Percentiles rank a stretch among this genome's conserved stretches.
phyloP scores from a whole-genome alignment of 1,139 yeast species.

The Kazachstania sp. region DNA sequence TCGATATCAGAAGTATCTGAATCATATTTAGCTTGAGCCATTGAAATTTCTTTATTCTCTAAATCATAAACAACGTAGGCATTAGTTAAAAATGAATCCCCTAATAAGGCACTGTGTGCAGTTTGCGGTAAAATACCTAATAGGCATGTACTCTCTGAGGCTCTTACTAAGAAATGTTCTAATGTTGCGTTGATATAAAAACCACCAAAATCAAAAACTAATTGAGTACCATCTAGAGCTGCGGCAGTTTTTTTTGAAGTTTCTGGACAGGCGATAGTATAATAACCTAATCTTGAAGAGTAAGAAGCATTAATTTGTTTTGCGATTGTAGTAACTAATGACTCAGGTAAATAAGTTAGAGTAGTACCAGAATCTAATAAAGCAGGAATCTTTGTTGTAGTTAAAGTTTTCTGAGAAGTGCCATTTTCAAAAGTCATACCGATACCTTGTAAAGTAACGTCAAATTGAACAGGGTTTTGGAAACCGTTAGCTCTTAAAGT shows the following conservation, averaged over 20 bases:
- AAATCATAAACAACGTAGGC: constrained; percentile 76
- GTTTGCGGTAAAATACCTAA: constrained; percentile 29
- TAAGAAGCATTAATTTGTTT: constrained; percentile 34
- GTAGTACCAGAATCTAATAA: constrained; percentile 47
- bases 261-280: constrained; percentile 30
- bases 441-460: constrained; percentile 38
- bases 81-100: constrained; percentile 65
- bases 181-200: constrained; percentile 42
- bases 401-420: constrained; percentile 20
- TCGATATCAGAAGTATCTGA: constrained; percentile 34
- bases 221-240: constrained; percentile 16
- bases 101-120: constrained; percentile 40
- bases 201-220: constrained; percentile 48
- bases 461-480: constrained; percentile 35
- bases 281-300: constrained; percentile 30
- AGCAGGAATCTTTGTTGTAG: constrained; percentile 32
- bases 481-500: constrained; percentile 30
- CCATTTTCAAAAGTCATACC: constrained; percentile 30
- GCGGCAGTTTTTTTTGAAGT: constrained; percentile 6
- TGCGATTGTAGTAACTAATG: constrained; percentile 29
- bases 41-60: constrained; percentile 51
- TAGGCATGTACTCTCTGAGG: constrained; percentile 25
- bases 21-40: constrained; percentile 52
- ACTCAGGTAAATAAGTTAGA: constrained; percentile 35
- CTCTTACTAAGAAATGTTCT: constrained; percentile 31